A percentile compares a stretch with the other conserved stretches of the same genome.
Conservation (phyloP, 768 basidiomycete species). For the Phylloporus sp. region DNA sequence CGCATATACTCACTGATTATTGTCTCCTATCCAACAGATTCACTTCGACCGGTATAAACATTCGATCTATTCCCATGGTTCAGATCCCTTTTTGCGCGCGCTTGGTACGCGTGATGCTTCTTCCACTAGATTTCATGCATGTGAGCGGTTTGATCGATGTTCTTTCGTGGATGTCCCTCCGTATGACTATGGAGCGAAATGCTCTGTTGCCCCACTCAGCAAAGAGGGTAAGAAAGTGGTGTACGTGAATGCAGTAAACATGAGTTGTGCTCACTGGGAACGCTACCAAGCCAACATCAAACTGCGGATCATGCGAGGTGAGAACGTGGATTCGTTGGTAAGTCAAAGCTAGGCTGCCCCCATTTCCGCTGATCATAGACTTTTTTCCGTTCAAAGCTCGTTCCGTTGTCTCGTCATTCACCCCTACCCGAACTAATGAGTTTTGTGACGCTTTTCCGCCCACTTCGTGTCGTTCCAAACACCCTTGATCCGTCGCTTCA, state of each 20-base stretch:
- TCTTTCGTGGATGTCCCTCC: slow-evolving; percentile 47
- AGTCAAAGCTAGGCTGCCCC: slow-evolving; percentile 8
- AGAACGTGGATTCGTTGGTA: slow-evolving; percentile 62
- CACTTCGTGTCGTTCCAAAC: slow-evolving; percentile 75
- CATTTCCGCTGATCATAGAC: neutral
- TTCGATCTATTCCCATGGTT: slow-evolving; percentile 52
- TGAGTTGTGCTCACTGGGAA: slow-evolving; percentile 58
- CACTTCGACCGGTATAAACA: slow-evolving; percentile 91
- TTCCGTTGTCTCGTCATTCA: slow-evolving; percentile 85
- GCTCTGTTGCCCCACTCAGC: slow-evolving; percentile 31
- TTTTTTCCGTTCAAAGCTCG: slow-evolving; percentile 45
- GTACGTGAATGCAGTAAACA: slow-evolving; percentile 79
- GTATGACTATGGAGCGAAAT: slow-evolving; percentile 13
- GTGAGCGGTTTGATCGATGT: slow-evolving; percentile 81
- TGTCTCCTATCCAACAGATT: slow-evolving; percentile 44
- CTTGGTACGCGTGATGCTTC: slow-evolving; percentile 59
- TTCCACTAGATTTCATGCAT: slow-evolving; percentile 86
- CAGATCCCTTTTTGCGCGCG: slow-evolving; percentile 57
- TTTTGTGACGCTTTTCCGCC: slow-evolving; percentile 81
- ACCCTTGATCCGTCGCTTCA: slow-evolving; percentile 51
- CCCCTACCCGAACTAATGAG: slow-evolving; percentile 78
- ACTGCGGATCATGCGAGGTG: slow-evolving; percentile 40
- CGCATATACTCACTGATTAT: slow-evolving; percentile 12
- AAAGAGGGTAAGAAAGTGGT: slow-evolving; percentile 58
- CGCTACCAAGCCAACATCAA: slow-evolving; percentile 42